These are phyloP conservation scores for Knufia fluminis DNA, from an alignment of 2,329 filamentous ascomycete species.

Conservation along the genomic window DNA sequence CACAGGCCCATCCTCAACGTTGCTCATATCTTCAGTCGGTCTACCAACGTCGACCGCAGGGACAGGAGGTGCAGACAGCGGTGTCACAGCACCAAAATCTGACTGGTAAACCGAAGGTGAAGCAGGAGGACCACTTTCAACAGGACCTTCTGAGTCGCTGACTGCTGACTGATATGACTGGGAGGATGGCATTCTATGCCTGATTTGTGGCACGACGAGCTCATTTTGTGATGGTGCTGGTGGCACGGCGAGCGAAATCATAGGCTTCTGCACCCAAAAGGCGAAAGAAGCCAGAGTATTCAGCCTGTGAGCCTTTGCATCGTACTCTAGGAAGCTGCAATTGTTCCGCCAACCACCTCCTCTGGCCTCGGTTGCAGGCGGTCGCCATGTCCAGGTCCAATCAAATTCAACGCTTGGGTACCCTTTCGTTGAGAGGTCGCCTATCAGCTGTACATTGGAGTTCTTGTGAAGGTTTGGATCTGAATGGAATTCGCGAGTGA, in stretches of 20 bases:
- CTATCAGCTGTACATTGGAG: constrained; percentile 88
- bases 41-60: constrained; percentile 83
- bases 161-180: constrained; percentile 79
- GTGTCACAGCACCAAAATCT: constrained; percentile 25
- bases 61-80: constrained; percentile 16
- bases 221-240: constrained; percentile 31
- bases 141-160: constrained; percentile 55
- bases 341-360: constrained; percentile 91
- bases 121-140: constrained; percentile 27
- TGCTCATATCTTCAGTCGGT: constrained; percentile 73
- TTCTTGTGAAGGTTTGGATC: constrained; percentile 98
- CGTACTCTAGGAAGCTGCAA: constrained; percentile 97
- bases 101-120: constrained; percentile 23
- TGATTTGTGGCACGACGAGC: constrained; percentile 57
- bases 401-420: constrained; percentile 76
- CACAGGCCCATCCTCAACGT: constrained; percentile 83
- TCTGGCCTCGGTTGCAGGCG: constrained; percentile 76
- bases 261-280: constrained; percentile 84
- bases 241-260: constrained; percentile 58
- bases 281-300: constrained; percentile 86
- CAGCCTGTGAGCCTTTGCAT: constrained; percentile 80
- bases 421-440: constrained; percentile 79
- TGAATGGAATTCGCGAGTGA: constrained; percentile 91
- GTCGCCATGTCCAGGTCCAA: constrained; percentile 96
- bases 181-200: constrained; percentile 72